Conservation (phyloP, 768 basidiomycete genomes). For the Galerina sulciceps region DNA sequence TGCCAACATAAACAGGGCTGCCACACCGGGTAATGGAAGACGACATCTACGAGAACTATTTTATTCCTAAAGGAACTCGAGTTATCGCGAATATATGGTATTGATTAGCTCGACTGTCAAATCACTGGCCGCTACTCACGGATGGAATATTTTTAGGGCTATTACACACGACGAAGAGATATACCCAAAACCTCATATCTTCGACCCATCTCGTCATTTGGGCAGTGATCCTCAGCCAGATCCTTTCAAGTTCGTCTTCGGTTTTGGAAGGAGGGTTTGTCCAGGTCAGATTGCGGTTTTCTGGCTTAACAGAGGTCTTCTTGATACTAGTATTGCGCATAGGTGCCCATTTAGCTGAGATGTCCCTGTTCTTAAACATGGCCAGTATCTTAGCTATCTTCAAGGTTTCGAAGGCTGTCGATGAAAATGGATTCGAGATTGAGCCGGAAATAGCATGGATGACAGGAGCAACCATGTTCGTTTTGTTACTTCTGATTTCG, state of each 20-base stretch:
- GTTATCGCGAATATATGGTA: slow-evolving; percentile 36
- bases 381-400: slow-evolving; percentile 40
- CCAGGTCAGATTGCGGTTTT: slow-evolving; percentile 21
- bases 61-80: slow-evolving; percentile 36
- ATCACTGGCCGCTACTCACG: background rate
- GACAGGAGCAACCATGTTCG: slow-evolving; percentile 29
- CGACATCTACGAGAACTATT: slow-evolving; percentile 35
- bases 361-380: slow-evolving; percentile 40
- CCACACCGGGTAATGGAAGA: slow-evolving; percentile 33
- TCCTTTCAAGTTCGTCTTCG: slow-evolving; percentile 36
- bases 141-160: slow-evolving; percentile 21
- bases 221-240: slow-evolving; percentile 31
- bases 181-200: slow-evolving; percentile 38
- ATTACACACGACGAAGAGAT: slow-evolving; percentile 39
- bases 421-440: slow-evolving; percentile 37
- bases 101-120: background rate
- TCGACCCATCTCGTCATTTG: slow-evolving; percentile 38
- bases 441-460: slow-evolving; percentile 37
- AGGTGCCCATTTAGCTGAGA: slow-evolving; percentile 37
- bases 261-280: slow-evolving; percentile 39
- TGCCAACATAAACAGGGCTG: slow-evolving; percentile 5
- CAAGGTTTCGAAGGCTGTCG: slow-evolving; percentile 37
- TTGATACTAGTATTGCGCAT: background rate
- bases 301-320: background rate
- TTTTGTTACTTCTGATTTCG: background rate